Percentiles rank a stretch among this genome's conserved stretches.
These are phyloP conservation scores for Lachancea sp. DNA, from an alignment of 805 yeast genomes.

Conservation along the genomic window DNA sequence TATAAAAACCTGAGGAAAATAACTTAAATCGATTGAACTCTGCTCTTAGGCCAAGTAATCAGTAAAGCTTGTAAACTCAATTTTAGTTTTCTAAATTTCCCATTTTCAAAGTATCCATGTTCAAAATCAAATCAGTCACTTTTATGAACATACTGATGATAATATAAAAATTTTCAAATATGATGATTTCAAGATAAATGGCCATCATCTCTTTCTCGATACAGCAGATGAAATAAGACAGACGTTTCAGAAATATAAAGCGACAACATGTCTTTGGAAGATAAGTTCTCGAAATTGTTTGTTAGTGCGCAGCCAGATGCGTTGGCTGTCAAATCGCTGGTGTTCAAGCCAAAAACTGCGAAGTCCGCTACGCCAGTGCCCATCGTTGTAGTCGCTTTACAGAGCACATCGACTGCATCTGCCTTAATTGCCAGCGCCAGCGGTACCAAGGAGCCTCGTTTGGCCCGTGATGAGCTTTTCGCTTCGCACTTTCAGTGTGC, in stretches of 20 bases:
- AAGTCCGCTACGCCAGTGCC: constrained; percentile 76
- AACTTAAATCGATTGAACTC: too few species aligned
- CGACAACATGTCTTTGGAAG: constrained; percentile 54
- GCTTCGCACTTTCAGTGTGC: constrained; percentile 40
- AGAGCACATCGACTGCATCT: constrained; percentile 63
- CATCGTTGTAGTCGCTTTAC: constrained; percentile 69
- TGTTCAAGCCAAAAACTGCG: constrained; percentile 88
- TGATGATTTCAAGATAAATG: too few species aligned
- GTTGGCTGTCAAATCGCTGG: constrained; percentile 61
- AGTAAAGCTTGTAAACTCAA: too few species aligned
- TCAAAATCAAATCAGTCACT: background rate
- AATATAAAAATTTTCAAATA: background rate
- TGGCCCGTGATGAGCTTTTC: constrained; percentile 78
- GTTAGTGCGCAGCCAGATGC: constrained; percentile 51
- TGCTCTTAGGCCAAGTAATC: too few species aligned
- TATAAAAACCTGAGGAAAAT: too few species aligned
- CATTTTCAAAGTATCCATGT: too few species aligned
- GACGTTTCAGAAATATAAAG: background rate
- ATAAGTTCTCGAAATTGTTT: constrained; percentile 60
- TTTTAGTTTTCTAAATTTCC: too few species aligned
- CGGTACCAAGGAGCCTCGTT: constrained; percentile 74
- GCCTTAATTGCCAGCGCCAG: constrained; percentile 59
- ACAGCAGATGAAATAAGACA: too few species aligned
- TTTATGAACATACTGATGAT: background rate
- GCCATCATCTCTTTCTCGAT: too few species aligned